These are phyloP conservation scores for Nigrospora oryzae DNA, from an alignment of 2,329 filamentous ascomycete species.

Conservation along the genomic window DNA sequence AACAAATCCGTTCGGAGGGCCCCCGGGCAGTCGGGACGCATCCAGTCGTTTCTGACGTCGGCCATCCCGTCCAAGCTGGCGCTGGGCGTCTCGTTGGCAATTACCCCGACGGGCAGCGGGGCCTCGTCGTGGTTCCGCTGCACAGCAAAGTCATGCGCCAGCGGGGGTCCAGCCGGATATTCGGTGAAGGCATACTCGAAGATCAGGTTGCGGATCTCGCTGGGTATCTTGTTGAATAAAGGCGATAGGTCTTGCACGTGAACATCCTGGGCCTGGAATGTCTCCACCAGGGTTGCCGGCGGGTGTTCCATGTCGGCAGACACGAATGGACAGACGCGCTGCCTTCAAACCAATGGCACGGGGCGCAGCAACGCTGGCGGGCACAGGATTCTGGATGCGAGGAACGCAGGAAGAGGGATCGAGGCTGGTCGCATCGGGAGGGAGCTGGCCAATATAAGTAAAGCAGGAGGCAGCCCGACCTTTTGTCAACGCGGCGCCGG, in stretches of 20 bases:
- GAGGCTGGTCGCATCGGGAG: too few species aligned
- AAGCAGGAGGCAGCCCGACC: too few species aligned
- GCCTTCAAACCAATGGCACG: too few species aligned
- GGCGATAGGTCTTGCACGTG: conserved; percentile 12
- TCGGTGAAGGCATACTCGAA: conserved; percentile 22
- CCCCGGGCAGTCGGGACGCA: conserved; percentile 20
- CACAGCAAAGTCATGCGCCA: conserved; percentile 2
- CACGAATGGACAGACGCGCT: too few species aligned
- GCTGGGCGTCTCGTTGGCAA: conserved; percentile 7
- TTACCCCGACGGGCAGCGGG: not conserved
- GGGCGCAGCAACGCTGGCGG: too few species aligned
- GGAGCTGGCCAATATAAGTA: too few species aligned
- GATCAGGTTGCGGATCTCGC: conserved; percentile 24
- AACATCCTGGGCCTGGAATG: not conserved
- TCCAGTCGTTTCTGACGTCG: conserved; percentile 11
- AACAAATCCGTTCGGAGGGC: conserved; percentile 15
- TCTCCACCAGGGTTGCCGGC: not conserved
- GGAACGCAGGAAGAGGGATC: too few species aligned
- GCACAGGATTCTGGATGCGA: too few species aligned
- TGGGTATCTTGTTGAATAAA: conserved; percentile 12
- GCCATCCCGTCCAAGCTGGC: conserved; percentile 1
- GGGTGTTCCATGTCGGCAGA: not conserved
- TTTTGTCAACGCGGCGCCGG: too few species aligned
- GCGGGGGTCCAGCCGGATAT: not conserved
- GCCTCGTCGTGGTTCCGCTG: conserved; percentile 12